A percentile compares a stretch with the other conserved stretches of the same genome.
Evolutionary conservation across 345 rosid species (phyloP).

Genomic region (Euclidium syriacum): DNA sequence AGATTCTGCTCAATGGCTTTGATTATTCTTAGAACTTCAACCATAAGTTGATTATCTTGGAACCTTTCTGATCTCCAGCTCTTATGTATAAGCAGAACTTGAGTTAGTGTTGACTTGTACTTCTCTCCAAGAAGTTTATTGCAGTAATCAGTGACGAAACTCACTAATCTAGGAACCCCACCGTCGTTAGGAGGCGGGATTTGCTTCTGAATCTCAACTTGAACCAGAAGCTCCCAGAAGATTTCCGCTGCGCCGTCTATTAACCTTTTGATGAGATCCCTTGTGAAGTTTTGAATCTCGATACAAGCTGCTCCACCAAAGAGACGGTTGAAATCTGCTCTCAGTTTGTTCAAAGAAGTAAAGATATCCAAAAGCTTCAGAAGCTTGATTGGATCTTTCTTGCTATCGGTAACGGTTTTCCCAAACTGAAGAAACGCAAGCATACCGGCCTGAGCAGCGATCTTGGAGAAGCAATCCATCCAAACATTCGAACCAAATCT

Average conservation of each 20-base stretch:
- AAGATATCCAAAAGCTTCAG: slow-evolving; percentile 85
- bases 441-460: slow-evolving; percentile 95
- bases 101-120: slow-evolving; percentile 73
- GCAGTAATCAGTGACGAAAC: slow-evolving; percentile 84
- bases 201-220: slow-evolving; percentile 87
- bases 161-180: slow-evolving; percentile 69
- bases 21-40: slow-evolving; percentile 62
- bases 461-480: slow-evolving; percentile 95
- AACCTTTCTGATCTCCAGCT: slow-evolving; percentile 93
- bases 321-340: slow-evolving; percentile 89
- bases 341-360: slow-evolving; percentile 73
- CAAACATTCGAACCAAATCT: slow-evolving; percentile 76
- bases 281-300: slow-evolving; percentile 88
- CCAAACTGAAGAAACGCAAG: slow-evolving; percentile 94
- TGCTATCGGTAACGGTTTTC: slow-evolving; percentile 86
- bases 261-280: slow-evolving; percentile 88
- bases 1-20: slow-evolving; percentile 70
- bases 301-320: slow-evolving; percentile 94
- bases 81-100: slow-evolving; percentile 77
- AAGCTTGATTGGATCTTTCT: slow-evolving; percentile 93
- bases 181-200: slow-evolving; percentile 82
- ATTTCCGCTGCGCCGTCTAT: slow-evolving; percentile 89
- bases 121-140: slow-evolving; percentile 76
- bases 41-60: slow-evolving; percentile 71
- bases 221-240: slow-evolving; percentile 89